A percentile compares a stretch with the other conserved stretches of the same genome.
These are phyloP conservation scores for Huiozyma naganishii DNA, from an alignment of 805 yeast genomes.

Conservation along the genomic window DNA sequence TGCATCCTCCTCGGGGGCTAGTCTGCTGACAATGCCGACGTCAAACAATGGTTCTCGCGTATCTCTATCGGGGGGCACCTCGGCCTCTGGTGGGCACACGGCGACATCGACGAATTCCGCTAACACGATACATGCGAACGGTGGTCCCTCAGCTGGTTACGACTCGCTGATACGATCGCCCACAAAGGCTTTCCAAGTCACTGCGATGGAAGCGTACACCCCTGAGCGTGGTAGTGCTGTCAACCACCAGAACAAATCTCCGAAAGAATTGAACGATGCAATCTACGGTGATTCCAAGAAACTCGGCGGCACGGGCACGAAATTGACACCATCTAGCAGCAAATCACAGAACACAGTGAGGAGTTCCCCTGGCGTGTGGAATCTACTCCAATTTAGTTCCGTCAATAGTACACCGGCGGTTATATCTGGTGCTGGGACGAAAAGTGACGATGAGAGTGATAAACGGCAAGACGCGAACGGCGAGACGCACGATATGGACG, in stretches of 20 bases:
- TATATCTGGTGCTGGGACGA: constrained; percentile 4
- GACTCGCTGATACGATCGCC: constrained; percentile 27
- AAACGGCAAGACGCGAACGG: neutral
- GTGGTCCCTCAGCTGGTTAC: constrained; percentile 1
- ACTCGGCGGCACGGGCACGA: constrained; percentile 1
- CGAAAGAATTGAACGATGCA: constrained; percentile 3
- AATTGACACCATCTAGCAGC: constrained; percentile 6
- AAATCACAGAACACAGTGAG: constrained; percentile 18
- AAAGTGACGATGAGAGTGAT: neutral
- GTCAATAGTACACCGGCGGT: constrained; percentile 28
- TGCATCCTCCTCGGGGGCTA: constrained; percentile 2
- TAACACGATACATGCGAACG: neutral
- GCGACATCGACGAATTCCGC: neutral
- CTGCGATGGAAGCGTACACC: constrained; percentile 53
- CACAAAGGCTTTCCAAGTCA: constrained; percentile 34
- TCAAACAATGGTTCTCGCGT: neutral
- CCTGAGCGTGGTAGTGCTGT: constrained; percentile 43
- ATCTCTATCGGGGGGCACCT: too few species aligned
- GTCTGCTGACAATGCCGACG: constrained; percentile 4
- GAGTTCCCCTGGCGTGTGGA: constrained; percentile 86
- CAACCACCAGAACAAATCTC: constrained; percentile 14
- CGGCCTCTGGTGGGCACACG: neutral
- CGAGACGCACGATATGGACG: neutral
- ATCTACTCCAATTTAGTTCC: constrained; percentile 68
- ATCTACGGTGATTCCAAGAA: neutral